Evolutionary conservation across 192 early-diverging fungal genomes (phyloP), one percentile per base, ranked within the genome.

Genomic region (Linnemannia exigua): DNA sequence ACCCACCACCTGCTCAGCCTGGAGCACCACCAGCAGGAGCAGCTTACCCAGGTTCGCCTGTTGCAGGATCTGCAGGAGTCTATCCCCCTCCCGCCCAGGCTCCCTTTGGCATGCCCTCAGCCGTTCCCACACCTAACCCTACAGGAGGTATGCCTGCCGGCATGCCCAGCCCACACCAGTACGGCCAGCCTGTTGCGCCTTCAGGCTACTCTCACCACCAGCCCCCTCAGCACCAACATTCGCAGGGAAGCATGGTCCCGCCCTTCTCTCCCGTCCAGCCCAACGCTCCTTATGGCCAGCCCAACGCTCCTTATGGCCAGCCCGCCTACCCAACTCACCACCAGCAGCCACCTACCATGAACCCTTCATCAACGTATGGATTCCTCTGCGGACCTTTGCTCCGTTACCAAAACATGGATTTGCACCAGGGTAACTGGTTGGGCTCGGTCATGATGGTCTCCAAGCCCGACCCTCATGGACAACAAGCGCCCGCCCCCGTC

Each of bases 401-500:
- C 20, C 88, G 90, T 3, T 91, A 91, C 63, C 84, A 87, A 47
- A 81, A 87, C 69, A 77, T 89, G 22, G 87, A 91, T 71, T 75
- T 89, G 37, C 76, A 69, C 46, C 41, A 77, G 8, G 79, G 88
- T 48, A 36, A 71, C 19, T 91, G 89, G 88, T 76, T 79, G 16
- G 90, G 90, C n/a, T 91, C 90, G 2, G 87, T 84, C 22, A 41
- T 91, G 48, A 66, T 91, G 70, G 90, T 91, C 5, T 81, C 89
- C 1, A 89, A 78, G 68, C 67, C 82, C 22, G 82, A 88, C n/a
- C 47, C 80, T 5, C 75, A 74, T 2, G 72, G 82, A 33, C 90
- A 88, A 38, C 70, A 82, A 3, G 31, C 74, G 22, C 82, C 82
- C 9, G 38, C 77, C 17, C 82, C 82, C 11, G 77, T 72, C 8